These are phyloP conservation scores for Fagopyrum homotropicum DNA, from an alignment of 148 eudicot species.

Conservation along the genomic window DNA sequence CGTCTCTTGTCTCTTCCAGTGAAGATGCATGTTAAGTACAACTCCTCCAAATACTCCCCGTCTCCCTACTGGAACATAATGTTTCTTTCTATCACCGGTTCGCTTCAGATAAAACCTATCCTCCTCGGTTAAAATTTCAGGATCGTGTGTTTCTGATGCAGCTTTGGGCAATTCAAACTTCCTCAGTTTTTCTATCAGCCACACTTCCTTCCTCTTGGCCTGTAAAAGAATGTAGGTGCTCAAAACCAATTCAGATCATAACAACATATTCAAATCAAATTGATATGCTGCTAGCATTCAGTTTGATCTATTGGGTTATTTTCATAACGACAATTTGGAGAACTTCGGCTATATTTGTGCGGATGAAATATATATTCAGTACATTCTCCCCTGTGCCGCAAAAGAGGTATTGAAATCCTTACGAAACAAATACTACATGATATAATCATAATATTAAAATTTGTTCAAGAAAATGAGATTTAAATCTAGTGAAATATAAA, in stretches of 20 bases:
- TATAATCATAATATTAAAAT: not conserved
- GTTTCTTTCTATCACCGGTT: constrained; percentile 95
- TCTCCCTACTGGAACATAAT: constrained; percentile 94
- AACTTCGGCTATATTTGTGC: not conserved
- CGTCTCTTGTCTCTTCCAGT: constrained; percentile 95
- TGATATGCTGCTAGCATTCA: not conserved
- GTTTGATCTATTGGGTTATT: not conserved
- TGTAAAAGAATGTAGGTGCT: constrained; percentile 15
- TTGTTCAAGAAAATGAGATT: not conserved
- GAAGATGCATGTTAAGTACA: constrained; percentile 97
- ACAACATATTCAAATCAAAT: not conserved
- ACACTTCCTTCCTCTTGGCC: constrained; percentile 95
- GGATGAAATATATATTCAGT: not conserved
- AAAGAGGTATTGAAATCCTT: not conserved
- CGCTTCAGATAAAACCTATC: constrained; percentile 87
- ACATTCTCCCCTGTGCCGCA: not conserved
- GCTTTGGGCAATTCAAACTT: constrained; percentile 71
- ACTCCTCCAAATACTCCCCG: constrained; percentile 99
- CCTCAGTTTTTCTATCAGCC: constrained; percentile 93
- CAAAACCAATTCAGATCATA: not conserved
- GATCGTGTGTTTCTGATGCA: constrained; percentile 74
- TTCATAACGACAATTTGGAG: not conserved
- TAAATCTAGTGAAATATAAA: not conserved
- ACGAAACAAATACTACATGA: not conserved
- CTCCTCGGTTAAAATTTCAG: constrained; percentile 89